Evolutionary conservation across 2,329 filamentous ascomycete species (phyloP).

Genomic region (Ceratocystiopsis brevicomis): DNA sequence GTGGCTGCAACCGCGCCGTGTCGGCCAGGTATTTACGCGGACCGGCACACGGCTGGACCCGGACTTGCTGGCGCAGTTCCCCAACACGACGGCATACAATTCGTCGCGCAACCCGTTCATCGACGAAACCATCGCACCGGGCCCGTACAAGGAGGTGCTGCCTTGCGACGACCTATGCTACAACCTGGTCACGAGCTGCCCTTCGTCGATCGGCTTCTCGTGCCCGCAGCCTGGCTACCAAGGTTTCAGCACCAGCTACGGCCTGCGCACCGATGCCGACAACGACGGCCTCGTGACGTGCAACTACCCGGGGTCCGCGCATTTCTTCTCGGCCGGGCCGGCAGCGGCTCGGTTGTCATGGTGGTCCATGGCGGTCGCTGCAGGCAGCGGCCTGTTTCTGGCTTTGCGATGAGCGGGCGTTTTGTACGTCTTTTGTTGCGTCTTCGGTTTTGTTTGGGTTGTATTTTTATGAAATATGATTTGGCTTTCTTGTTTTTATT

Average conservation of each 20-base stretch:
- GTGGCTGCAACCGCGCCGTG: slow-evolving; percentile 51
- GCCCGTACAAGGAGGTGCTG: slow-evolving; percentile 83
- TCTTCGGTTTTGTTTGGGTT: too few relatives aligned
- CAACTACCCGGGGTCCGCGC: slow-evolving; percentile 42
- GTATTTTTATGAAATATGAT: too few relatives aligned
- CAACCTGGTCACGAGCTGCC: slow-evolving; percentile 68
- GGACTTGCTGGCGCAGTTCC: slow-evolving; percentile 12
- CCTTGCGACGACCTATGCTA: slow-evolving; percentile 83
- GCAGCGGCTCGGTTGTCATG: neutral
- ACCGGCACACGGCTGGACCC: slow-evolving; percentile 32
- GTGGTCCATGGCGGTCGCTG: too few relatives aligned
- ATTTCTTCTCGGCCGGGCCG: slow-evolving; percentile 22
- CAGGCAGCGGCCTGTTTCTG: too few relatives aligned
- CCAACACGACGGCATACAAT: slow-evolving; percentile 23
- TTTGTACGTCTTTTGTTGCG: too few relatives aligned
- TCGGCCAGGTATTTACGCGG: slow-evolving; percentile 51
- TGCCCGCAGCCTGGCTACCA: slow-evolving; percentile 39
- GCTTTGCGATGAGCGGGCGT: too few relatives aligned
- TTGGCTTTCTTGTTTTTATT: too few relatives aligned
- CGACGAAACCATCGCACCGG: slow-evolving; percentile 52
- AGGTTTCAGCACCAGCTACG: slow-evolving; percentile 30
- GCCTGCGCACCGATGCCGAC: slow-evolving; percentile 10
- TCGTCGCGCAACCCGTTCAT: slow-evolving; percentile 53
- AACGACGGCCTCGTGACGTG: slow-evolving; percentile 23
- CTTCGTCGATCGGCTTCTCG: slow-evolving; percentile 51